A percentile compares a stretch with the other conserved stretches of the same genome.
Evolutionary conservation across 305 asterid species (phyloP).

Genomic region (Solanum hybrid): DNA sequence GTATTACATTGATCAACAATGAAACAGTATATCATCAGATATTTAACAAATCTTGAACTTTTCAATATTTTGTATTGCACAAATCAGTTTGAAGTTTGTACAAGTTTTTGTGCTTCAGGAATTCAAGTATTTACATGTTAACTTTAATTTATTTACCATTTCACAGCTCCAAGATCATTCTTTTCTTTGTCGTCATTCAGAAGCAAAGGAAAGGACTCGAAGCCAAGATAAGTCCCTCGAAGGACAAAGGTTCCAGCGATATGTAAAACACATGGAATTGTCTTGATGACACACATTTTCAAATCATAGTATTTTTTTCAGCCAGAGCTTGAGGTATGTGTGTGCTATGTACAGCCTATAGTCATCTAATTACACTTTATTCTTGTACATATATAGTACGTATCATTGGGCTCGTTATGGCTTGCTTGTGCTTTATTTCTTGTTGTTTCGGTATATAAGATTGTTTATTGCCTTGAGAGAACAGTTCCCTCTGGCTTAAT

Average conservation of each 20-base stretch:
- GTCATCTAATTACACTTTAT: constrained; percentile 5
- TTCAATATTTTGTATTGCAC: neutral
- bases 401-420: constrained; percentile 14
- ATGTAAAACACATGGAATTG: constrained; percentile 11
- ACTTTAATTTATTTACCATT: neutral
- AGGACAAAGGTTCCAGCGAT: constrained; percentile 8
- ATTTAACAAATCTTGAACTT: neutral
- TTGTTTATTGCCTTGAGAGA: constrained; percentile 33
- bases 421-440: constrained; percentile 10
- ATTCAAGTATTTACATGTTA: neutral
- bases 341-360: neutral
- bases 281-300: constrained; percentile 4
- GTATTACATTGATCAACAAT: neutral
- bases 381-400: constrained; percentile 18
- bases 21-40: neutral
- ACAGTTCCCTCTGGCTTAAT: constrained; percentile 46
- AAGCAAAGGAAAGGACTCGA: constrained; percentile 86
- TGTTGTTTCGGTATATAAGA: constrained; percentile 21
- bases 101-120: neutral
- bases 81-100: neutral
- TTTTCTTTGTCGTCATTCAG: constrained; percentile 83
- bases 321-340: constrained; percentile 18
- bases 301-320: constrained; percentile 1
- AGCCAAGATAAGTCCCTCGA: constrained; percentile 43
- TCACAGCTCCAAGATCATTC: constrained; percentile 84